A percentile compares a stretch with the other conserved stretches of the same genome.
Evolutionary conservation across 441 rosid genomes (phyloP).

Genomic region (Theobroma grandiflorum): DNA sequence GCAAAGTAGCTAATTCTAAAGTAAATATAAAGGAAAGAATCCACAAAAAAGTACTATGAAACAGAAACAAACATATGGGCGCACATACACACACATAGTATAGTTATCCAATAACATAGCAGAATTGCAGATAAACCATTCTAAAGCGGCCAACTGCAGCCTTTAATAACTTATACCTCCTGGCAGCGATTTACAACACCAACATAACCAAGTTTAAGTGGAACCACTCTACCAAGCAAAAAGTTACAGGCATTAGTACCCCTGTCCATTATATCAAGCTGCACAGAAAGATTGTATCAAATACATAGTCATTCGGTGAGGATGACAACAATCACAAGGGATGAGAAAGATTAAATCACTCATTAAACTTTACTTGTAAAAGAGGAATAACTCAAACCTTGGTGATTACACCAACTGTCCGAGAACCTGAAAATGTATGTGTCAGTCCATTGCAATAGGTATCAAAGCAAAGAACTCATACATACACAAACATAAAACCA

Average conservation of each 20-base stretch:
- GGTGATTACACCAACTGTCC: conserved; percentile 75
- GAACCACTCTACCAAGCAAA: conserved; percentile 69
- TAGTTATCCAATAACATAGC: neutral
- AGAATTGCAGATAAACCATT: conserved; percentile 13
- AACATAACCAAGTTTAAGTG: conserved; percentile 68
- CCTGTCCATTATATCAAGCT: conserved; percentile 86
- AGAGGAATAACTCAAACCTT: conserved; percentile 47
- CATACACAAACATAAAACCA: neutral
- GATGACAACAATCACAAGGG: neutral
- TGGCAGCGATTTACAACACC: conserved; percentile 79
- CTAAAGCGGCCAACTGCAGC: conserved; percentile 2
- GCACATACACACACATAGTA: neutral
- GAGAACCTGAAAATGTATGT: conserved; percentile 48
- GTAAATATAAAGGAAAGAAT: conserved; percentile 3
- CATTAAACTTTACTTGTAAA: neutral
- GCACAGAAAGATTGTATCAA: conserved; percentile 23
- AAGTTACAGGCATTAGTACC: conserved; percentile 68
- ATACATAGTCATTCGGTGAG: conserved; percentile 16
- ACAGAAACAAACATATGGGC: neutral
- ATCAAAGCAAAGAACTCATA: neutral
- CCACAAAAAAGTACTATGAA: conserved; percentile 4
- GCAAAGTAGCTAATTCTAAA: conserved; percentile 1
- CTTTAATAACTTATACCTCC: conserved; percentile 47
- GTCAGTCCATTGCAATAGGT: conserved; percentile 19
- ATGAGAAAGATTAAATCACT: conserved; percentile 1